Conservation (phyloP, 495 filamentous ascomycete genomes). For the Neurospora sp. region DNA sequence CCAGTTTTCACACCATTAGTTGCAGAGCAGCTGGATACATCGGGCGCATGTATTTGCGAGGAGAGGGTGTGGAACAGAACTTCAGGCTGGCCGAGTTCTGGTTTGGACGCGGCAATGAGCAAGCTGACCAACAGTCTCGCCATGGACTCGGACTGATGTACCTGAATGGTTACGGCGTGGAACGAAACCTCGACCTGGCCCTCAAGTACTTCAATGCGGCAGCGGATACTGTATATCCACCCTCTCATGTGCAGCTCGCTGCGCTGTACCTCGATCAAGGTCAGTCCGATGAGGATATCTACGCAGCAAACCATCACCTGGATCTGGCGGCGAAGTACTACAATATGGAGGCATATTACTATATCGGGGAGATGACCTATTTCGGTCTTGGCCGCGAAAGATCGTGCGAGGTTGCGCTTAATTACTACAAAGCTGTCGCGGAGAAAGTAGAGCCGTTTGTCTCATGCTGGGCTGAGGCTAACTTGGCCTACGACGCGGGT, state of each 20-base stretch:
- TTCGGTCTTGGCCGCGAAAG: slow-evolving; percentile 71
- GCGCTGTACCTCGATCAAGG: slow-evolving; percentile 87
- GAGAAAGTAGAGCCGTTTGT: slow-evolving; percentile 81
- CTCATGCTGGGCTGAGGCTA: slow-evolving; percentile 78
- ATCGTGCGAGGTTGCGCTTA: slow-evolving; percentile 69
- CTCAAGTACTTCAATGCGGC: slow-evolving; percentile 73
- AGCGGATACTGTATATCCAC: slow-evolving; percentile 73
- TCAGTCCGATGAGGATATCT: slow-evolving; percentile 44
- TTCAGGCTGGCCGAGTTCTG: slow-evolving; percentile 66
- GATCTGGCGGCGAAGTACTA: slow-evolving; percentile 83
- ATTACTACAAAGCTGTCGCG: slow-evolving; percentile 90
- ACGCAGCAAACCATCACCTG: slow-evolving; percentile 73
- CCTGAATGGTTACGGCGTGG: slow-evolving; percentile 73
- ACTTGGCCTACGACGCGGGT: slow-evolving; percentile 72
- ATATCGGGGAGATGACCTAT: slow-evolving; percentile 82
- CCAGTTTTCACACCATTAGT: slow-evolving; percentile 67
- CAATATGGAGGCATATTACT: slow-evolving; percentile 90
- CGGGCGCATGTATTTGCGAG: slow-evolving; percentile 85
- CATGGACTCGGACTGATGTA: slow-evolving; percentile 81
- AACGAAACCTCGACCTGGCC: slow-evolving; percentile 62
- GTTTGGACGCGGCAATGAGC: slow-evolving; percentile 74
- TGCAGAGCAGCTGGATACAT: slow-evolving; percentile 86
- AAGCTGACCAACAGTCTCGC: slow-evolving; percentile 77
- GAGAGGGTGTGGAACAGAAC: slow-evolving; percentile 78
- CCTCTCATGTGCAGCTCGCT: slow-evolving; percentile 76